Percentiles rank a stretch among this genome's conserved stretches.
These are phyloP conservation scores for Sindora glabra DNA, from an alignment of 306 rosid genomes.

Conservation along the genomic window DNA sequence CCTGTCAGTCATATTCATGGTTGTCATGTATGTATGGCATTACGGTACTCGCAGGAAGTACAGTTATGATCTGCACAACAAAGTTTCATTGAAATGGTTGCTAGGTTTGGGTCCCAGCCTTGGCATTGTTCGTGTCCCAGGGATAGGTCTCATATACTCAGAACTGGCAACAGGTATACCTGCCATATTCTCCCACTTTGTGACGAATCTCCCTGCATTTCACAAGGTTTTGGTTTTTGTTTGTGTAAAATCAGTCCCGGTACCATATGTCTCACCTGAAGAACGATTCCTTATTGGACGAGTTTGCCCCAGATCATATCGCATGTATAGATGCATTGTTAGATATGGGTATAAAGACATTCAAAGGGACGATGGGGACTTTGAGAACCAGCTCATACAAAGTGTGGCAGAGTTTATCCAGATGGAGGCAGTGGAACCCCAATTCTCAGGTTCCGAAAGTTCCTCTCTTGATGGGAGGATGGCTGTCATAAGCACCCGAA, in stretches of 20 bases:
- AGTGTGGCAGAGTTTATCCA: slow-evolving; percentile 79
- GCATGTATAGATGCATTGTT: slow-evolving; percentile 79
- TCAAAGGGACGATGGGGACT: slow-evolving; percentile 69
- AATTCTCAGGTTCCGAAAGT: slow-evolving; percentile 44
- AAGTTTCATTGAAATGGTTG: slow-evolving; percentile 82
- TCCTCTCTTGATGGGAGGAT: slow-evolving; percentile 68
- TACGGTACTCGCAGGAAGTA: slow-evolving; percentile 74
- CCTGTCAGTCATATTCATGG: slow-evolving; percentile 53
- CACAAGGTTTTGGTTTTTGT: slow-evolving; percentile 77
- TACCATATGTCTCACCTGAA: slow-evolving; percentile 76
- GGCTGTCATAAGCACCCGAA: slow-evolving; percentile 72
- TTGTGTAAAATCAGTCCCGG: slow-evolving; percentile 81
- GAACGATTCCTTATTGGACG: slow-evolving; percentile 84
- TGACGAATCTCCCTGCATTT: slow-evolving; percentile 86
- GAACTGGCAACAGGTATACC: slow-evolving; percentile 85
- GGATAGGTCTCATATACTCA: slow-evolving; percentile 79
- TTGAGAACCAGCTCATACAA: slow-evolving; percentile 73
- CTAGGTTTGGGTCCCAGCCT: slow-evolving; percentile 83
- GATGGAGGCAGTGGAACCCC: slow-evolving; percentile 78
- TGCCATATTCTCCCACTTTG: slow-evolving; percentile 83
- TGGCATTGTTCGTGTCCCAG: slow-evolving; percentile 88
- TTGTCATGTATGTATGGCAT: slow-evolving; percentile 76
- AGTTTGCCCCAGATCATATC: slow-evolving; percentile 69
- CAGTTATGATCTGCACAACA: slow-evolving; percentile 68
- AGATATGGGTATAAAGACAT: slow-evolving; percentile 87